Evolutionary conservation across 306 rosid species (phyloP).

Genomic region (Rosa rugosa): DNA sequence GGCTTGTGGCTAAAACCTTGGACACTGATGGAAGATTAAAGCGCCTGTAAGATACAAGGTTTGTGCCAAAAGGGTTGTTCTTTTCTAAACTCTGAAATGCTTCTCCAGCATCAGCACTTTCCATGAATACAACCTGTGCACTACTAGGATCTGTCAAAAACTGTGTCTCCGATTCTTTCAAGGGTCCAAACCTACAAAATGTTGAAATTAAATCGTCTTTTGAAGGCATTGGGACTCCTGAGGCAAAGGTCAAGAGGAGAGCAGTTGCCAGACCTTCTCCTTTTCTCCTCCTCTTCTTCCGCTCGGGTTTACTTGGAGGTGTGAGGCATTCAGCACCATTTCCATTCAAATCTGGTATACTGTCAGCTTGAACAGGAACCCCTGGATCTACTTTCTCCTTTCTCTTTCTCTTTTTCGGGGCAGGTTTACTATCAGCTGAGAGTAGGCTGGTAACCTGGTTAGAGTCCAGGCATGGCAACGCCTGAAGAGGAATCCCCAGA

Average conservation of each 20-base stretch:
- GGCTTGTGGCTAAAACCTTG: constrained; percentile 16
- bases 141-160: constrained; percentile 37
- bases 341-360: constrained; percentile 75
- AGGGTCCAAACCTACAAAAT: constrained; percentile 75
- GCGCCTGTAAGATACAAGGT: constrained; percentile 53
- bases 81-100: constrained; percentile 57
- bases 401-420: constrained; percentile 44
- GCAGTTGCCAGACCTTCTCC: constrained; percentile 41
- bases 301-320: constrained; percentile 36
- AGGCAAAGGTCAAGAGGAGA: constrained; percentile 62
- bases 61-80: constrained; percentile 54
- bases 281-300: constrained; percentile 39
- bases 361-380: constrained; percentile 21
- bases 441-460: background rate
- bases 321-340: constrained; percentile 37
- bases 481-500: constrained; percentile 29
- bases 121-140: constrained; percentile 65
- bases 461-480: constrained; percentile 11
- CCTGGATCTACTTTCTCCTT: constrained; percentile 32
- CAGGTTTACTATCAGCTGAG: constrained; percentile 20
- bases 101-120: constrained; percentile 54
- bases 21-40: constrained; percentile 40
- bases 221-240: constrained; percentile 59
- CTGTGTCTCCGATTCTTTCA: constrained; percentile 63
- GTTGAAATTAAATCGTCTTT: constrained; percentile 57